A percentile compares a stretch with the other conserved stretches of the same genome.
Evolutionary conservation across 169 alveolate genomes (phyloP).

Genomic region (Besnoitia besnoiti): DNA sequence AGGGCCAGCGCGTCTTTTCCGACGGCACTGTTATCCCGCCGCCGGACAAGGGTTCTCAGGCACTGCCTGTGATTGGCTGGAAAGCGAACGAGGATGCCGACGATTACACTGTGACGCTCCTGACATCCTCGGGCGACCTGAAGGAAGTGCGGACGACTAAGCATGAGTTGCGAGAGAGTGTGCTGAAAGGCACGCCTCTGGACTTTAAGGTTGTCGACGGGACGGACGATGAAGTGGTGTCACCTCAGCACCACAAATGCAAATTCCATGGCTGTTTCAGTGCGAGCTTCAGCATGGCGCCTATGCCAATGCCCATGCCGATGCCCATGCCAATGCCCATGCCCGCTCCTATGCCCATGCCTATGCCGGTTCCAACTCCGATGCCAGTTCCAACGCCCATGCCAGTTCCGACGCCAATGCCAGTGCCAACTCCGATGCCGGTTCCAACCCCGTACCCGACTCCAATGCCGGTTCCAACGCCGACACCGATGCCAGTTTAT

Average conservation of each 20-base stretch:
- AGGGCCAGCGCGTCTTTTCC: conserved; percentile 22
- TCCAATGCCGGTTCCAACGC: no score
- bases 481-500: background rate
- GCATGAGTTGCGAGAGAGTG: background rate
- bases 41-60: background rate
- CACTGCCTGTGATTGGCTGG: background rate
- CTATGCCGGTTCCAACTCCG: background rate
- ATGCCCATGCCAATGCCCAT: conserved; percentile 6
- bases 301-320: conserved; percentile 25
- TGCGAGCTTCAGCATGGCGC: conserved; percentile 14
- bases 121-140: background rate
- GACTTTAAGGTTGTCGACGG: background rate
- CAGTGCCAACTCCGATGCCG: background rate
- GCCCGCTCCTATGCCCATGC: background rate
- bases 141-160: background rate
- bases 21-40: background rate
- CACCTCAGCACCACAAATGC: conserved; percentile 22
- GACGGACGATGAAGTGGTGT: background rate
- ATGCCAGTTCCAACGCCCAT: background rate
- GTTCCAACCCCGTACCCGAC: background rate
- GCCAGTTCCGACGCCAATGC: background rate
- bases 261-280: background rate
- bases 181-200: background rate
- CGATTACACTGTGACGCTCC: conserved; percentile 2
- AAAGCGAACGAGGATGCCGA: background rate